phyloP scores from a whole-genome alignment of 129 eudicot genomes.

The Kitagawia praeruptora region DNA sequence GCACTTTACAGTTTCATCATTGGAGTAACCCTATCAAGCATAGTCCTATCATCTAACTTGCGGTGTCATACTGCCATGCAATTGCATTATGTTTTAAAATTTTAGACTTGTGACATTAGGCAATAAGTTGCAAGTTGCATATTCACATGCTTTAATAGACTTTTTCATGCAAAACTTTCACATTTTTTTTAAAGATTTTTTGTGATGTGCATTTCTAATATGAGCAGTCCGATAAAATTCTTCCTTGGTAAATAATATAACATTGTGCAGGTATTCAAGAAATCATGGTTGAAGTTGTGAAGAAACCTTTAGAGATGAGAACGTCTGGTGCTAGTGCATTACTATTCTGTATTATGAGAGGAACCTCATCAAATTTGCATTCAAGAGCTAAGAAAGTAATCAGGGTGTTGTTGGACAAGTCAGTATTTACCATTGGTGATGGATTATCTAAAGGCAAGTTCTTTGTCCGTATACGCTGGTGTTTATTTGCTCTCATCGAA shows the following conservation, averaged over 20 bases:
- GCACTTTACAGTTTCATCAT: too few species aligned
- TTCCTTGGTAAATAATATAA: not conserved
- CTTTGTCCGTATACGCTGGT: not conserved
- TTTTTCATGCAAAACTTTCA: not conserved
- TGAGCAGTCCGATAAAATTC: not conserved
- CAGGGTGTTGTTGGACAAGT: conserved; percentile 34
- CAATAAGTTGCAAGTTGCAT: not conserved
- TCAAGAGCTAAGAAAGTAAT: conserved; percentile 57
- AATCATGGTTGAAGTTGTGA: conserved; percentile 49
- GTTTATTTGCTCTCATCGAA: not conserved
- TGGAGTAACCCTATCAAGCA: too few species aligned
- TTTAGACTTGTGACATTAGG: not conserved
- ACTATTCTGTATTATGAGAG: conserved; percentile 63
- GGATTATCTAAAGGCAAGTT: conserved; percentile 40
- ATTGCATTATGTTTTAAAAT: not conserved
- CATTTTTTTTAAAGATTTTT: not conserved
- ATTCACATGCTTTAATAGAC: not conserved
- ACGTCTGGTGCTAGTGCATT: conserved; percentile 60
- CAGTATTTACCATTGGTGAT: conserved; percentile 40
- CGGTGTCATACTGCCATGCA: too few species aligned
- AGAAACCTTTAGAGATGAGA: conserved; percentile 49
- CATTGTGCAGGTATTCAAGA: conserved; percentile 45
- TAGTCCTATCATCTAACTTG: too few species aligned
- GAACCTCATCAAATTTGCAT: conserved; percentile 69
- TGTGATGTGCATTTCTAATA: not conserved